phyloP scores from a whole-genome alignment of 108 stramenopile species.

The Pseudonitzschia pungens region DNA sequence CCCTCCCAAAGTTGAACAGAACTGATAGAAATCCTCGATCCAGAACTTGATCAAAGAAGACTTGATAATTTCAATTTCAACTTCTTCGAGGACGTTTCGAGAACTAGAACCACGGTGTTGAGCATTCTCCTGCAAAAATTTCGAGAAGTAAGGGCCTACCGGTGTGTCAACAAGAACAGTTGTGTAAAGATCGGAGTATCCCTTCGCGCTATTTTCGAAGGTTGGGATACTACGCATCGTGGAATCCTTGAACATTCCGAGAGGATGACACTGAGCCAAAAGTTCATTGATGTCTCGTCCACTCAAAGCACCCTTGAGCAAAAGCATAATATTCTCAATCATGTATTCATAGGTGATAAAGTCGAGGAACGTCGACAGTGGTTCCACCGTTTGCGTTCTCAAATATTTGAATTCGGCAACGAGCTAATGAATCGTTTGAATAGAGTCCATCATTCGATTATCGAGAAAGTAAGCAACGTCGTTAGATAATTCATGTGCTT shows the following conservation, averaged over 20 bases:
- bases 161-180: slow-evolving; percentile 99
- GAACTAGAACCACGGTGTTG: slow-evolving; percentile 56
- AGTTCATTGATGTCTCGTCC: slow-evolving; percentile 96
- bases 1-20: slow-evolving; percentile 84
- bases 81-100: slow-evolving; percentile 94
- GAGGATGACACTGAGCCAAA: slow-evolving; percentile 97
- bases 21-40: slow-evolving; percentile 94
- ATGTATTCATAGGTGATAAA: slow-evolving; percentile 99
- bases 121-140: slow-evolving; percentile 84
- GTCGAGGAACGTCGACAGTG: slow-evolving; percentile 95
- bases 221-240: slow-evolving; percentile 98
- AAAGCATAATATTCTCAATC: slow-evolving; percentile 99
- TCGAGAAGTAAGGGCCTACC: slow-evolving; percentile 94
- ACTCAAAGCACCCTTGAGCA: slow-evolving; percentile 94
- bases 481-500: background rate
- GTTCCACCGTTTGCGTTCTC: slow-evolving; percentile 95
- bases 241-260: slow-evolving; percentile 97
- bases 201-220: slow-evolving; percentile 91
- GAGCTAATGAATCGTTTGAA: slow-evolving; percentile 49
- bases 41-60: slow-evolving; percentile 97
- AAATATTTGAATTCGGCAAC: slow-evolving; percentile 97
- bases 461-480: background rate
- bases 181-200: slow-evolving; percentile 97
- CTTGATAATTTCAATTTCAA: slow-evolving; percentile 99
- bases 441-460: background rate